A percentile compares a stretch with the other conserved stretches of the same genome.
These are phyloP conservation scores for Blastobotrys peoriensis DNA, from an alignment of 805 yeast species.

Conservation along the genomic window DNA sequence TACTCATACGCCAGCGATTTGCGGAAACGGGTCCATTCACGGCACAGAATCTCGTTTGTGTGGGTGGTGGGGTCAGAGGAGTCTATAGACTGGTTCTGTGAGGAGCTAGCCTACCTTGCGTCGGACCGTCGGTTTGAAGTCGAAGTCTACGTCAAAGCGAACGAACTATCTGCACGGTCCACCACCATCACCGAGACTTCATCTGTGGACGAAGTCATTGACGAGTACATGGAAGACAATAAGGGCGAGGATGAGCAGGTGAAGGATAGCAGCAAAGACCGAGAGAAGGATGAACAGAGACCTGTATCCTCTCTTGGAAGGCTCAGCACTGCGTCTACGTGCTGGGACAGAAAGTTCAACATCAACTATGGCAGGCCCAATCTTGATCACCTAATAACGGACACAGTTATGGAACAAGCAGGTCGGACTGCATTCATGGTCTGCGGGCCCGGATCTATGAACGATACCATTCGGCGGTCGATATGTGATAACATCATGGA, in stretches of 20 bases:
- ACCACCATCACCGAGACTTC: not conserved
- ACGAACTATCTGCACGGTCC: not conserved
- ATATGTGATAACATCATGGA: conserved; percentile 37
- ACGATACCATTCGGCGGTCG: conserved; percentile 45
- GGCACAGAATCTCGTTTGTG: conserved; percentile 21
- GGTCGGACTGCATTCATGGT: conserved; percentile 46
- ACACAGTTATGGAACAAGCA: conserved; percentile 29
- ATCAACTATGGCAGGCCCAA: conserved; percentile 36
- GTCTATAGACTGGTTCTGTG: conserved; percentile 27
- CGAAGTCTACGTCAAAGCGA: conserved; percentile 27
- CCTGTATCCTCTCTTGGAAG: not conserved
- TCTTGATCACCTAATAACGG: conserved; percentile 34
- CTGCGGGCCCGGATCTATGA: conserved; percentile 57
- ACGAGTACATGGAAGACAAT: not conserved
- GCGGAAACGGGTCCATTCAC: conserved; percentile 2
- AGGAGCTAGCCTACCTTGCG: conserved; percentile 23
- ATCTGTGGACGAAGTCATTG: not conserved
- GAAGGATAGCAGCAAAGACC: no score
- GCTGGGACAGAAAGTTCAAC: conserved; percentile 25
- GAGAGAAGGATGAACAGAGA: no score
- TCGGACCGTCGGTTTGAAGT: conserved; percentile 24
- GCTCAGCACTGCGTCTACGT: no score
- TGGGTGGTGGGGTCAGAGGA: conserved; percentile 28
- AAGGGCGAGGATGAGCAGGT: no score
- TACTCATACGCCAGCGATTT: conserved; percentile 34